Conservation (phyloP, 192 early-diverging fungal species). For the Coemansia interrupta region DNA sequence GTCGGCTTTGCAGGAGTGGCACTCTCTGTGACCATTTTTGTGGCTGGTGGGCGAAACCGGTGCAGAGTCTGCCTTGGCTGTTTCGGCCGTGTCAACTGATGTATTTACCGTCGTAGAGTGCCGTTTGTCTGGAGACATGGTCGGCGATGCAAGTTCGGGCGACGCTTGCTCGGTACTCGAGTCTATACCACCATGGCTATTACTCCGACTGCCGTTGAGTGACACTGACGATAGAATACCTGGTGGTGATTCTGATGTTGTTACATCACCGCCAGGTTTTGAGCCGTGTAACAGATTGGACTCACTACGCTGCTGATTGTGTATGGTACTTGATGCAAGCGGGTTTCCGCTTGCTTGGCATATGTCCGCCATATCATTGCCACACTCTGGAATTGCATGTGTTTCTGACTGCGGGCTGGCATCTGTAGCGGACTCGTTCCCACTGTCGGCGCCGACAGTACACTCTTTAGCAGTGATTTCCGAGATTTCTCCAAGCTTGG, state of each 20-base stretch:
- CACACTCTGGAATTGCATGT: background rate
- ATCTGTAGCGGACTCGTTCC: conserved; percentile 9
- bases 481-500: background rate
- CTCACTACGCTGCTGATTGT: too few relatives aligned
- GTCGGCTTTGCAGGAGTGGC: too few relatives aligned
- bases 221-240: too few relatives aligned
- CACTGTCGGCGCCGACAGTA: background rate
- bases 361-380: background rate
- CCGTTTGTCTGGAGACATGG: conserved; percentile 29
- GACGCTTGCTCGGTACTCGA: too few relatives aligned
- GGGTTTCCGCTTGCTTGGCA: conserved; percentile 13
- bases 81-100: conserved; percentile 5
- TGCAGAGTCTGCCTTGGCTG: conserved; percentile 6
- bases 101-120: conserved; percentile 6
- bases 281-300: too few relatives aligned
- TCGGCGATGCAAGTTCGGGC: conserved; percentile 11
- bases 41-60: background rate
- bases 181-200: background rate
- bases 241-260: too few relatives aligned
- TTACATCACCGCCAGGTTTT: too few relatives aligned
- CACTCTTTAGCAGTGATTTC: background rate
- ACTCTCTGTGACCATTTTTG: too few relatives aligned
- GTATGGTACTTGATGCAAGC: background rate
- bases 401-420: conserved; percentile 8
- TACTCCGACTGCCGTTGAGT: too few relatives aligned